A percentile compares a stretch with the other conserved stretches of the same genome.
These are phyloP conservation scores for Lobosporangium transversale DNA, from an alignment of 192 early-diverging fungal species.

Conservation along the genomic window DNA sequence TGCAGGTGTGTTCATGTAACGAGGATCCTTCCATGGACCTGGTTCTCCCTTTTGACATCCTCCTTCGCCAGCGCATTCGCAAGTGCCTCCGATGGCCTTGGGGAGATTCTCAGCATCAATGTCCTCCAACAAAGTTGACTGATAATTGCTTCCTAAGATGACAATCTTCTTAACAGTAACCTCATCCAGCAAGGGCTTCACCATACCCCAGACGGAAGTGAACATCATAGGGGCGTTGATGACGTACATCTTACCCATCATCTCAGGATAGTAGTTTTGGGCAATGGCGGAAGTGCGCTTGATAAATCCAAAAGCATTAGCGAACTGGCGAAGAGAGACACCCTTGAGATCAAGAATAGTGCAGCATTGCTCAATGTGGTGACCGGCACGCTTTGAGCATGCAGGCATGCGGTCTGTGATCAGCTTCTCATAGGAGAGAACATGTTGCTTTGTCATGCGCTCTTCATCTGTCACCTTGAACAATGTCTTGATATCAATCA, in stretches of 20 bases:
- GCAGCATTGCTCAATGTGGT: slow-evolving; percentile 71
- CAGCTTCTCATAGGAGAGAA: slow-evolving; percentile 78
- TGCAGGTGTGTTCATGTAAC: slow-evolving; percentile 28
- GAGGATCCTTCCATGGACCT: slow-evolving; percentile 63
- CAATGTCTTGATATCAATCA: slow-evolving; percentile 70
- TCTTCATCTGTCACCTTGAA: slow-evolving; percentile 73
- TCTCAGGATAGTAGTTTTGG: slow-evolving; percentile 86
- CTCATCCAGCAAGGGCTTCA: slow-evolving; percentile 65
- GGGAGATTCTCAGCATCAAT: slow-evolving; percentile 59
- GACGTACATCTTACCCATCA: slow-evolving; percentile 84
- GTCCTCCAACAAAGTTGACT: slow-evolving; percentile 52
- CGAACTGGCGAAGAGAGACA: slow-evolving; percentile 72
- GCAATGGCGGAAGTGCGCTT: slow-evolving; percentile 75
- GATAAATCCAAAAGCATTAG: slow-evolving; percentile 68
- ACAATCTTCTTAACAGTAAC: slow-evolving; percentile 66
- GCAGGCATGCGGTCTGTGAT: slow-evolving; percentile 72
- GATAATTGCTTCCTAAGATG: slow-evolving; percentile 58
- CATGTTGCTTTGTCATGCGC: slow-evolving; percentile 77
- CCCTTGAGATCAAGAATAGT: slow-evolving; percentile 83
- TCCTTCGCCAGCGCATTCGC: slow-evolving; percentile 47
- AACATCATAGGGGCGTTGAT: slow-evolving; percentile 86
- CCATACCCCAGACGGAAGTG: slow-evolving; percentile 62
- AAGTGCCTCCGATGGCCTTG: slow-evolving; percentile 54
- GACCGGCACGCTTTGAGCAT: slow-evolving; percentile 65
- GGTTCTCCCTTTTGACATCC: slow-evolving; percentile 59